Percentiles rank a stretch among this genome's conserved stretches.
These are phyloP conservation scores for Monosporascus sp. DNA, from an alignment of 2,329 filamentous ascomycete genomes.

Conservation along the genomic window DNA sequence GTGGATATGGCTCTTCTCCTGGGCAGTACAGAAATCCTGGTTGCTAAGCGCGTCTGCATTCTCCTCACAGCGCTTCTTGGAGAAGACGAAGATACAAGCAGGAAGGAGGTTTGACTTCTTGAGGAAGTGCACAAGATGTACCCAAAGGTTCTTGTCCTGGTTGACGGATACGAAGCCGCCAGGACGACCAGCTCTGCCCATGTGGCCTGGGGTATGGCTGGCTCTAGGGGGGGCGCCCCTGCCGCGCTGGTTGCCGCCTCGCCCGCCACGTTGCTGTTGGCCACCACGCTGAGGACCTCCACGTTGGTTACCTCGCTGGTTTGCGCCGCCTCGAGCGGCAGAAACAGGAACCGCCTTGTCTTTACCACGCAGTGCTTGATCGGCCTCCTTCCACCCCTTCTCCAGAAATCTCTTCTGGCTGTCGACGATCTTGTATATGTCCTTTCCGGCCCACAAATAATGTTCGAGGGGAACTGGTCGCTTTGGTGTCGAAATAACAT, in stretches of 20 bases:
- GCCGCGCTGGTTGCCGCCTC: conserved; percentile 51
- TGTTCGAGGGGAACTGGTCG: conserved; percentile 92
- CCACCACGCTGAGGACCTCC: conserved; percentile 46
- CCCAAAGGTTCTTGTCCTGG: conserved; percentile 95
- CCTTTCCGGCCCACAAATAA: conserved; percentile 91
- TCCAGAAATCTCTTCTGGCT: conserved; percentile 88
- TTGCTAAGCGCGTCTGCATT: conserved; percentile 94
- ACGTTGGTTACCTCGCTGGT: conserved; percentile 46
- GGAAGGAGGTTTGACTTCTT: conserved; percentile 83
- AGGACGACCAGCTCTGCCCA: conserved; percentile 79
- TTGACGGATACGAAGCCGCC: conserved; percentile 84
- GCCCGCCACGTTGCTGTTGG: conserved; percentile 42
- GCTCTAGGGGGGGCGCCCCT: conserved; percentile 54
- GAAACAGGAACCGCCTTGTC: conserved; percentile 56
- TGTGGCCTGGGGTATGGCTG: conserved; percentile 69
- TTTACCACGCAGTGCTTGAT: conserved; percentile 72
- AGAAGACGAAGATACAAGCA: conserved; percentile 97
- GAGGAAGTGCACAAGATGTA: conserved; percentile 87
- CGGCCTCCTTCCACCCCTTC: conserved; percentile 91
- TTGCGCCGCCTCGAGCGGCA: conserved; percentile 41
- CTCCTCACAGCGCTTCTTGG: conserved; percentile 94
- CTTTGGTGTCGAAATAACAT: conserved; percentile 96
- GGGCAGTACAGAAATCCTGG: conserved; percentile 87
- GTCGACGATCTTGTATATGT: conserved; percentile 91
- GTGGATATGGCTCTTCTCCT: conserved; percentile 93